These are phyloP conservation scores for Clonostachys sp. DNA, from an alignment of 2,329 filamentous ascomycete species.

Conservation along the genomic window DNA sequence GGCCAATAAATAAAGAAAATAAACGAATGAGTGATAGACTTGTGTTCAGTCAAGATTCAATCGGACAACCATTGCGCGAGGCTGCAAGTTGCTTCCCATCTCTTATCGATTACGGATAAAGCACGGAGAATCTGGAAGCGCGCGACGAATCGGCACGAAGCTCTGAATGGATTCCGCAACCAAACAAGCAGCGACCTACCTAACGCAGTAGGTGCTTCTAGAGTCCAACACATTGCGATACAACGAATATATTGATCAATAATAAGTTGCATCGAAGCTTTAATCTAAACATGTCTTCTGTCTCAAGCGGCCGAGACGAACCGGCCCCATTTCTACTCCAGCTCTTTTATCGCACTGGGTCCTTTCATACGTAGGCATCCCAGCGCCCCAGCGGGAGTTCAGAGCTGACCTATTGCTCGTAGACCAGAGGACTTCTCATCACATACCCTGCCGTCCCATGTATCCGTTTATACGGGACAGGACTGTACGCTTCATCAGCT, in stretches of 20 bases:
- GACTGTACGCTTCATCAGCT: constrained; percentile 79
- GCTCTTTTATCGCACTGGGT: constrained; percentile 73
- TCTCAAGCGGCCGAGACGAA: constrained; percentile 54
- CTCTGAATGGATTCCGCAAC: too few relatives aligned
- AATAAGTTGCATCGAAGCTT: too few relatives aligned
- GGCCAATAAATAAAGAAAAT: too few relatives aligned
- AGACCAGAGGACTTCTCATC: constrained; percentile 69
- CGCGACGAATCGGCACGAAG: not conserved
- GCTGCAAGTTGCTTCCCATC: too few relatives aligned
- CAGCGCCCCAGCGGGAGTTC: not conserved
- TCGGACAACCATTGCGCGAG: too few relatives aligned
- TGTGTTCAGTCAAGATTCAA: too few relatives aligned
- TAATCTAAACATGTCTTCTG: not conserved
- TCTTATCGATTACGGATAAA: constrained; percentile 19
- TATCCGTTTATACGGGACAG: constrained; percentile 84
- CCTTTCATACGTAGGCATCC: constrained; percentile 60
- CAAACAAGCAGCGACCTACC: too few relatives aligned
- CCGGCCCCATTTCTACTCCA: constrained; percentile 83
- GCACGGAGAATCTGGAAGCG: constrained; percentile 11
- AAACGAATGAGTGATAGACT: too few relatives aligned
- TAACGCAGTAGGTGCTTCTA: too few relatives aligned
- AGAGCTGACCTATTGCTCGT: not conserved
- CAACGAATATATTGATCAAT: too few relatives aligned
- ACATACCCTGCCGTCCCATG: constrained; percentile 54
- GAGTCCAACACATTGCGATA: too few relatives aligned